Percentiles rank a stretch among this genome's conserved stretches.
Evolutionary conservation across 208 protist species (phyloP).

Genomic region (Hexamita inflata): DNA sequence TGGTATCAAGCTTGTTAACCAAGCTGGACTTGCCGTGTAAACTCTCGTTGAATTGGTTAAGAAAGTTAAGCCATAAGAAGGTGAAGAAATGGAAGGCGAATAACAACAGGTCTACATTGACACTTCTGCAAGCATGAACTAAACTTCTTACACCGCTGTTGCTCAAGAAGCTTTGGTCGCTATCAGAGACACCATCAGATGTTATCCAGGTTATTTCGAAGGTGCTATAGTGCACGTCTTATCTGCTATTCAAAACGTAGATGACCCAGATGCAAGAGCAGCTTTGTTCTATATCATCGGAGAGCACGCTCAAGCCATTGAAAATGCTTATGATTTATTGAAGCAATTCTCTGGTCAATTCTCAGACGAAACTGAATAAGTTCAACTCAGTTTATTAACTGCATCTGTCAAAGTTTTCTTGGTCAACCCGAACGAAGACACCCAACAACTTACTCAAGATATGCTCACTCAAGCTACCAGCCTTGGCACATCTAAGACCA

Average conservation of each 20-base stretch:
- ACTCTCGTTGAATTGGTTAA: not conserved
- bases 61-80: not conserved
- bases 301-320: constrained; percentile 23
- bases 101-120: too few relatives aligned
- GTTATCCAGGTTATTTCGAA: constrained; percentile 38
- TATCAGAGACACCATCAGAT: constrained; percentile 31
- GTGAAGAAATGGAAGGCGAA: not conserved
- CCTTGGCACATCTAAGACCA: not conserved
- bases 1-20: not conserved
- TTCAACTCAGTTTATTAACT: constrained; percentile 38
- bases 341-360: not conserved
- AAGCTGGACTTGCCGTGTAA: not conserved
- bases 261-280: constrained; percentile 36
- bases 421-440: not conserved
- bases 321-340: not conserved
- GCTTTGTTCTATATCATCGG: constrained; percentile 40
- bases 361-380: not conserved
- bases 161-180: constrained; percentile 26
- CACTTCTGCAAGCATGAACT: not conserved
- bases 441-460: constrained; percentile 21
- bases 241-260: constrained; percentile 11
- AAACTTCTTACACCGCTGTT: not conserved
- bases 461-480: constrained; percentile 25
- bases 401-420: constrained; percentile 36
- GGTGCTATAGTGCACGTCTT: constrained; percentile 27